Conservation (phyloP, 441 rosid genomes). For the Flueggea neowawraea region DNA sequence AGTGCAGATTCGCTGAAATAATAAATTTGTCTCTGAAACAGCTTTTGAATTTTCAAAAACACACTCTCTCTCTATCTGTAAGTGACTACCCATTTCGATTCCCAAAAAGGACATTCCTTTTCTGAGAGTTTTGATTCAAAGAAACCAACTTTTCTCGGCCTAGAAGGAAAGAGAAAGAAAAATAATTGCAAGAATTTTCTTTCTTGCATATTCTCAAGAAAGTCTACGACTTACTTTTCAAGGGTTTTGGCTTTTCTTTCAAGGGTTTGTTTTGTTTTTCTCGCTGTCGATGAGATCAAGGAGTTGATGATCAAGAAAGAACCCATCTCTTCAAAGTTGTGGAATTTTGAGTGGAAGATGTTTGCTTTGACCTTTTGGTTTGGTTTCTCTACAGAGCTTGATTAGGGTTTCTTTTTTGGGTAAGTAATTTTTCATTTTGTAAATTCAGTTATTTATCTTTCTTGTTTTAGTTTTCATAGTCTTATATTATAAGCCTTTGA, state of each 20-base stretch:
- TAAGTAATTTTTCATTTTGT: constrained; percentile 5
- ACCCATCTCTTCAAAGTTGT: neutral
- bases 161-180: neutral
- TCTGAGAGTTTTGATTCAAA: constrained; percentile 11
- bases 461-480: neutral
- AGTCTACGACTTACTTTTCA: constrained; percentile 16
- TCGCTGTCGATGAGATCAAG: constrained; percentile 7
- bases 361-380: constrained; percentile 6
- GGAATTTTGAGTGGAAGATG: constrained; percentile 11
- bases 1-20: constrained; percentile 9
- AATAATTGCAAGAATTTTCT: constrained; percentile 6
- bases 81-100: constrained; percentile 10
- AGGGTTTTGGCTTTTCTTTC: constrained; percentile 29
- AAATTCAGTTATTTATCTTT: neutral
- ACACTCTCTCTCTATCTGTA: constrained; percentile 9
- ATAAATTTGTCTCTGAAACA: constrained; percentile 27
- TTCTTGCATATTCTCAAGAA: constrained; percentile 19
- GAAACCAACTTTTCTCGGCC: too few species aligned
- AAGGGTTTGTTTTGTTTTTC: constrained; percentile 16
- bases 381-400: constrained; percentile 13
- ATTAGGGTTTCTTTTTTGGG: constrained; percentile 22
- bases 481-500: neutral
- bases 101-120: neutral
- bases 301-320: constrained; percentile 15
- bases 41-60: constrained; percentile 25